Conservation (phyloP, 2,329 filamentous ascomycete species). For the Phialophora expanda region DNA sequence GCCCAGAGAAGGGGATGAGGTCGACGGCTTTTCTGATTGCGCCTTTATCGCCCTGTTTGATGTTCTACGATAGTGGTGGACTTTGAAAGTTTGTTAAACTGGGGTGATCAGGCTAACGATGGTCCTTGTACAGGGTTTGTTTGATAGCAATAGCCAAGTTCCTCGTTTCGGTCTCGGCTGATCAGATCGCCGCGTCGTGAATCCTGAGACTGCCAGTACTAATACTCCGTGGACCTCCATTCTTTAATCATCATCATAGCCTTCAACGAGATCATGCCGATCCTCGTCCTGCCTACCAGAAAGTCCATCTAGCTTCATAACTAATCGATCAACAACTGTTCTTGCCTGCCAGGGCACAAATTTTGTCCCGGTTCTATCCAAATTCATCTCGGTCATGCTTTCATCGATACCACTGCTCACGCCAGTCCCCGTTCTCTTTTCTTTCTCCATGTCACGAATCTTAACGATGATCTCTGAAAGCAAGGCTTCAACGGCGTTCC, state of each 20-base stretch:
- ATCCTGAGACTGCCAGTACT: conserved; percentile 1
- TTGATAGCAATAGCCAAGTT: conserved; percentile 3
- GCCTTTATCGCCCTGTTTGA: background rate
- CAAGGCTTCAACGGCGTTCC: conserved; percentile 65
- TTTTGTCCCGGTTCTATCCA: conserved; percentile 48
- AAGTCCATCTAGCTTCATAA: conserved; percentile 84
- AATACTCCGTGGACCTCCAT: background rate
- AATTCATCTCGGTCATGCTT: conserved; percentile 66
- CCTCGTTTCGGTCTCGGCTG: background rate
- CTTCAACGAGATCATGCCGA: conserved; percentile 22
- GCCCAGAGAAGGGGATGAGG: conserved; percentile 37
- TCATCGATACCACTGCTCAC: conserved; percentile 59
- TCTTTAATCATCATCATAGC: conserved; percentile 33
- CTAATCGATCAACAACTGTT: conserved; percentile 73
- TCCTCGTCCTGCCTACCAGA: conserved; percentile 28
- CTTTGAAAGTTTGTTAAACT: background rate
- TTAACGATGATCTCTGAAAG: conserved; percentile 57
- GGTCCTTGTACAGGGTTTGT: conserved; percentile 9
- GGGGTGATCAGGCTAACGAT: background rate
- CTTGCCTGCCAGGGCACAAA: conserved; percentile 74
- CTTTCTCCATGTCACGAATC: conserved; percentile 33
- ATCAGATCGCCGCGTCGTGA: background rate
- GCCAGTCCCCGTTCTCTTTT: conserved; percentile 48
- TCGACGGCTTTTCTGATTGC: conserved; percentile 40
- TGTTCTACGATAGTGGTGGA: background rate